These are phyloP conservation scores for Sporothrix globosa DNA, from an alignment of 2,329 filamentous ascomycete species.

Conservation along the genomic window DNA sequence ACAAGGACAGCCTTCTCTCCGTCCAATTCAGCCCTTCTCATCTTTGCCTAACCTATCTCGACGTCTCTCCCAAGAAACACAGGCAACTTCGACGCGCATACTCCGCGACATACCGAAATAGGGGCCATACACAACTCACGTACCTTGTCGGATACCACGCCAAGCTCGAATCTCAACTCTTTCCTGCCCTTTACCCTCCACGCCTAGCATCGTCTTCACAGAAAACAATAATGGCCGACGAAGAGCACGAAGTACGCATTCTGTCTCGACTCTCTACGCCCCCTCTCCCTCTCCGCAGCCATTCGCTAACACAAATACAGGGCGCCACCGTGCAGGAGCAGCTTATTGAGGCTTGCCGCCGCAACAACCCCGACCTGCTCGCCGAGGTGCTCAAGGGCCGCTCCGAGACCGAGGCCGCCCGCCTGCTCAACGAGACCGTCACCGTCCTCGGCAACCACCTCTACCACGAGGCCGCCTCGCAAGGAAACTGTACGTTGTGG, in stretches of 20 bases:
- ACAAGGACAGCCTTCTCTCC: constrained; percentile 24
- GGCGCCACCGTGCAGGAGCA: constrained; percentile 84
- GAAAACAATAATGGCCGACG: constrained; percentile 33
- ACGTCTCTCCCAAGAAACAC: background rate
- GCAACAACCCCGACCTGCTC: constrained; percentile 88
- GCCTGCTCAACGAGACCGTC: constrained; percentile 81
- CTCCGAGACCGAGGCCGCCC: constrained; percentile 67
- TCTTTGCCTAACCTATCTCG: background rate
- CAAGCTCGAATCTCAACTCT: background rate
- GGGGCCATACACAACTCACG: background rate
- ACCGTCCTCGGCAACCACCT: constrained; percentile 87
- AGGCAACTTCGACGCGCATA: background rate
- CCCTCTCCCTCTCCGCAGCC: background rate
- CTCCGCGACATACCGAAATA: background rate
- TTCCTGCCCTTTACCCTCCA: background rate
- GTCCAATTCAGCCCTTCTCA: constrained; percentile 14
- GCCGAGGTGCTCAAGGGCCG: constrained; percentile 69
- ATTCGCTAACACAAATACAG: constrained; percentile 48
- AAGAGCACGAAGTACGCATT: constrained; percentile 43
- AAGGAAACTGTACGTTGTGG: constrained; percentile 74
- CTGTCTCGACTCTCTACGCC: background rate
- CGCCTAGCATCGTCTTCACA: background rate
- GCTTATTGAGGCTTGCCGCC: constrained; percentile 87
- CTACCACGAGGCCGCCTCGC: constrained; percentile 83
- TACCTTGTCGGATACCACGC: background rate